Percentiles rank a stretch among this genome's conserved stretches.
Evolutionary conservation across 2,329 filamentous ascomycete genomes (phyloP).

Genomic region (Penicillium vulpinum): DNA sequence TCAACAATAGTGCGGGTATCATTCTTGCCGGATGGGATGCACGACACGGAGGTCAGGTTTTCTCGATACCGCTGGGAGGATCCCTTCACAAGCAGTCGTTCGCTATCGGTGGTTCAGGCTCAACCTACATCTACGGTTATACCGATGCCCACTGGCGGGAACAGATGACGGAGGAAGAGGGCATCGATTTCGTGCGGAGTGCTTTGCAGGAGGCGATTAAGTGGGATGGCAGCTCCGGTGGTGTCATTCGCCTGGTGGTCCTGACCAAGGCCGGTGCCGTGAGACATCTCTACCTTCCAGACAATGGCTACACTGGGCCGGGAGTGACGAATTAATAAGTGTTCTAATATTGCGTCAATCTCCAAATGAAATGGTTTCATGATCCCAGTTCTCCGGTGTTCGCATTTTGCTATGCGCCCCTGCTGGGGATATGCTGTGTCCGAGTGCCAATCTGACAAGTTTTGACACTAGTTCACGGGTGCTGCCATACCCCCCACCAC

Average conservation of each 20-base stretch:
- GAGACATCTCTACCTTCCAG: slow-evolving; percentile 92
- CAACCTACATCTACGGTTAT: slow-evolving; percentile 99
- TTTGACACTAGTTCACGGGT: not conserved
- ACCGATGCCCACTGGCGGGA: slow-evolving; percentile 96
- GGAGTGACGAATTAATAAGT: slow-evolving; percentile 50
- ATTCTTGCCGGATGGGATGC: slow-evolving; percentile 99
- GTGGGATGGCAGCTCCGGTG: slow-evolving; percentile 98
- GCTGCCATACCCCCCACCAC: not conserved
- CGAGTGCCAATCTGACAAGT: not conserved
- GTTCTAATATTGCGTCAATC: slow-evolving; percentile 22
- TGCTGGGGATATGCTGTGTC: not conserved
- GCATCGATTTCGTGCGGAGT: slow-evolving; percentile 88
- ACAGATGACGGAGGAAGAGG: slow-evolving; percentile 88
- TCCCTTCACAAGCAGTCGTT: slow-evolving; percentile 97
- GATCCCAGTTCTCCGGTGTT: not conserved
- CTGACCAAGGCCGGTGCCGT: slow-evolving; percentile 85
- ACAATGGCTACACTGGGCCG: slow-evolving; percentile 80
- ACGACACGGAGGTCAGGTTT: slow-evolving; percentile 93
- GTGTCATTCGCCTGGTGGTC: slow-evolving; percentile 97
- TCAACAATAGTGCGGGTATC: slow-evolving; percentile 72
- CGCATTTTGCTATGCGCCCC: not conserved
- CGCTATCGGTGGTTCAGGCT: slow-evolving; percentile 92
- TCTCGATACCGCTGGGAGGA: slow-evolving; percentile 92
- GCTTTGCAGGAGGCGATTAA: slow-evolving; percentile 93
- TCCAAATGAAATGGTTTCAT: slow-evolving; percentile 20